Percentiles rank a stretch among this genome's conserved stretches.
Conservation (phyloP, 1,284 basidiomycete species). For the Erythrobasidium hasegawianum region DNA sequence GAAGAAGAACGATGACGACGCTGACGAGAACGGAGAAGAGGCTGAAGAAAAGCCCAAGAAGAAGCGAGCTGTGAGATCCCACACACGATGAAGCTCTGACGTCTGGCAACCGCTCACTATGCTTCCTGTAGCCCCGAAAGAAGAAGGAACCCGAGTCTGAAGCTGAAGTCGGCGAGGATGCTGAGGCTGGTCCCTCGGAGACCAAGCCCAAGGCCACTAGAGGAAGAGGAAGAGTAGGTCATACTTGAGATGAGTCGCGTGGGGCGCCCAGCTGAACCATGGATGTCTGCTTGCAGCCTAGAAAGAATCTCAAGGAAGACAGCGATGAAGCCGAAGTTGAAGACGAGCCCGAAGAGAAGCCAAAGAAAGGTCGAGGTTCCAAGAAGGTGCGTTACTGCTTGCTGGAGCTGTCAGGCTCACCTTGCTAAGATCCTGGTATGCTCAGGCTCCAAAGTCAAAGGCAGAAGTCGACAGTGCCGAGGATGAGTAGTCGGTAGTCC, state of each 20-base stretch:
- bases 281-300: not conserved
- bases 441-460: conserved; percentile 15
- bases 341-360: conserved; percentile 8
- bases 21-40: conserved; percentile 17
- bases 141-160: conserved; percentile 33
- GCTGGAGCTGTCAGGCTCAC: not conserved
- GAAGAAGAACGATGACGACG: conserved; percentile 29
- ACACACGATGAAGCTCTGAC: not conserved
- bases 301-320: conserved; percentile 14
- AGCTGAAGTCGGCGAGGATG: conserved; percentile 3
- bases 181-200: conserved; percentile 5
- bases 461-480: conserved; percentile 5
- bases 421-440: not conserved
- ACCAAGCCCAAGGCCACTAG: conserved; percentile 12
- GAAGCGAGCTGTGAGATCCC: conserved; percentile 10
- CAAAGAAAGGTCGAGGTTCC: conserved; percentile 5
- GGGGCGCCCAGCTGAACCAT: not conserved
- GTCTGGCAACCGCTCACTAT: no score
- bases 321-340: not conserved
- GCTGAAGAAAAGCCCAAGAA: conserved; percentile 36
- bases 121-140: conserved; percentile 14
- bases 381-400: not conserved
- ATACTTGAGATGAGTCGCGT: not conserved
- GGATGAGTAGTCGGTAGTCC: not conserved
- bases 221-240: conserved; percentile 22